Conservation (phyloP, 331 rosid species). For the Spiraea crenata region DNA sequence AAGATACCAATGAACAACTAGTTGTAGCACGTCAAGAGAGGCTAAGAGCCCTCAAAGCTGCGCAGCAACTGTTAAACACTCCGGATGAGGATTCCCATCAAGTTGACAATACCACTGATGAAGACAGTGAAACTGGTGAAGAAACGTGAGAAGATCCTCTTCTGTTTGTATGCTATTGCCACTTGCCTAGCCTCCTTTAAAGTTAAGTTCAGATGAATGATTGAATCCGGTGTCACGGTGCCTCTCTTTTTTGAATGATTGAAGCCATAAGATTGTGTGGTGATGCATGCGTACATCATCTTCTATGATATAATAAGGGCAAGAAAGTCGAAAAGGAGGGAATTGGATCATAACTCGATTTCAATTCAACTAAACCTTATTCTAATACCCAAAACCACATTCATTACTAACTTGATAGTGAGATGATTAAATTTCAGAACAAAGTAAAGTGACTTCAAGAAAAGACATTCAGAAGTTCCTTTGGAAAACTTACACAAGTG, state of each 20-base stretch:
- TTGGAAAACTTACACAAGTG: conserved; percentile 42
- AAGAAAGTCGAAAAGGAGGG: no score
- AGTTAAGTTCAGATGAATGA: no score
- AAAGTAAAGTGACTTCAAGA: background rate
- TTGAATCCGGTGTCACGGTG: no score
- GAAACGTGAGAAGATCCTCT: conserved; percentile 38
- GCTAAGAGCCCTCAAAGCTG: conserved; percentile 72
- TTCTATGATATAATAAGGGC: no score
- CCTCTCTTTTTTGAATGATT: no score
- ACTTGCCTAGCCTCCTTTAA: background rate
- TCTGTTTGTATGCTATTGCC: background rate
- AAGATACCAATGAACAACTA: conserved; percentile 61
- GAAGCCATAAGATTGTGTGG: no score
- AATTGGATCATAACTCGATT: no score
- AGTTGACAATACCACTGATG: conserved; percentile 31
- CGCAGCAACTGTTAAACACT: conserved; percentile 57
- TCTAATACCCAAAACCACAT: no score
- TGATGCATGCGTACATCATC: no score
- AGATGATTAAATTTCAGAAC: background rate
- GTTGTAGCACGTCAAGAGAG: conserved; percentile 75
- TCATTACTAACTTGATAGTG: background rate
- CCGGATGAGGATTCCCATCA: conserved; percentile 50
- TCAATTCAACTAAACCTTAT: no score
- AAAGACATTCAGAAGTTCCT: conserved; percentile 5
- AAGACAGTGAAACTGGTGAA: conserved; percentile 20